A percentile compares a stretch with the other conserved stretches of the same genome.
Conservation (phyloP, 2,329 filamentous ascomycete species). For the Chaetothyriales sp. region DNA sequence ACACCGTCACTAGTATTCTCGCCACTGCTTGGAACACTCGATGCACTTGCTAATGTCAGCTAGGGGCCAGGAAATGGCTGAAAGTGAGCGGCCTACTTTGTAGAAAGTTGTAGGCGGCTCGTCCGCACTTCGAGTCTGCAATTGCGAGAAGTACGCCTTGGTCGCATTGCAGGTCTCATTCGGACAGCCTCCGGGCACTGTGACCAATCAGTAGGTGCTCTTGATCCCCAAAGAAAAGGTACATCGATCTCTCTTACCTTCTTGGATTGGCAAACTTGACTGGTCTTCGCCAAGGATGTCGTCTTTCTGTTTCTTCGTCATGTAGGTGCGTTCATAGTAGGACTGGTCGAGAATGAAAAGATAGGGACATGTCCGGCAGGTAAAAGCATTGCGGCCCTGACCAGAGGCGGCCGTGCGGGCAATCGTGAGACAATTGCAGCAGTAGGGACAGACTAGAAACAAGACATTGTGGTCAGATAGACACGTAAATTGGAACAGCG, state of each 20-base stretch:
- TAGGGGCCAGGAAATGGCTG: slow-evolving; percentile 2
- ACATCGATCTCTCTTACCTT: slow-evolving; percentile 7
- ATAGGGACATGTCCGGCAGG: slow-evolving; percentile 92
- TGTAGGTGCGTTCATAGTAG: slow-evolving; percentile 64
- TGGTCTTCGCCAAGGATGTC: slow-evolving; percentile 56
- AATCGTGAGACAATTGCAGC: slow-evolving; percentile 35
- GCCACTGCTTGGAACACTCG: slow-evolving; percentile 31
- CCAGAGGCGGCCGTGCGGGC: slow-evolving; percentile 26
- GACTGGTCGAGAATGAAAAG: slow-evolving; percentile 65
- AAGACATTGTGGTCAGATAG: neutral
- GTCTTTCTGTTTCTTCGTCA: slow-evolving; percentile 75
- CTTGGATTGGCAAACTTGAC: slow-evolving; percentile 15
- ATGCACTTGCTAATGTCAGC: slow-evolving; percentile 25
- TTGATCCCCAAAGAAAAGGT: neutral
- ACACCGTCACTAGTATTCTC: slow-evolving; percentile 28
- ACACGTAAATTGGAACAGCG: neutral
- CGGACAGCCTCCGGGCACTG: slow-evolving; percentile 42
- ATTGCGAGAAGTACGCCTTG: slow-evolving; percentile 85
- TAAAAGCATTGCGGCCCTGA: slow-evolving; percentile 57
- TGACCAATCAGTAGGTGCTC: neutral
- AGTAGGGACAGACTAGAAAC: slow-evolving; percentile 32
- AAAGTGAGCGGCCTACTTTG: slow-evolving; percentile 44
- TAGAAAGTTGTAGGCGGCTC: slow-evolving; percentile 97
- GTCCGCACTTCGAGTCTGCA: slow-evolving; percentile 94
- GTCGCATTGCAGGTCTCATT: slow-evolving; percentile 64